Evolutionary conservation across 192 early-diverging fungal genomes (phyloP).

Genomic region (Podochytrium sp.): DNA sequence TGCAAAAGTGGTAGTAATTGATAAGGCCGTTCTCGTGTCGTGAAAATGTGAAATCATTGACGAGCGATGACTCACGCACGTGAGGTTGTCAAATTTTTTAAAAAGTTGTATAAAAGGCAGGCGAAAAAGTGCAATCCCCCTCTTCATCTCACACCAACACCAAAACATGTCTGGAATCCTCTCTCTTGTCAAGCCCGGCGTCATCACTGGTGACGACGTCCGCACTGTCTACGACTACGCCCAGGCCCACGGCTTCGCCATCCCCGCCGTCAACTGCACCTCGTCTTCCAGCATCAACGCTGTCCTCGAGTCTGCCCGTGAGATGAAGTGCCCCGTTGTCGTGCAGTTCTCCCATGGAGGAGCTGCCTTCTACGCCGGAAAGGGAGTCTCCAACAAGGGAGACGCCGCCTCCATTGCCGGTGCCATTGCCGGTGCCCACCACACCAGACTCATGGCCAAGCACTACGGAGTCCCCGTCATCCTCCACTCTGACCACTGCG

Average conservation of each 20-base stretch:
- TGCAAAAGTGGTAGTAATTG: no score
- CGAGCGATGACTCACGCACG: no score
- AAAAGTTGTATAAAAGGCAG: no score
- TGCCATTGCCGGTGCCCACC: conserved; percentile 88
- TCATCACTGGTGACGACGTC: conserved; percentile 92
- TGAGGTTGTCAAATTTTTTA: no score
- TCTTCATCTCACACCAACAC: no score
- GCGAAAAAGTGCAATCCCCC: no score
- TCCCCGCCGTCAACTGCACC: conserved; percentile 97
- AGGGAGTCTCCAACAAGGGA: conserved; percentile 86
- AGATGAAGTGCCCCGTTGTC: conserved; percentile 89
- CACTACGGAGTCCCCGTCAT: conserved; percentile 59
- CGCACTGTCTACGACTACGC: conserved; percentile 62
- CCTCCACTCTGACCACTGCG: conserved; percentile 93
- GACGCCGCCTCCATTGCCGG: conserved; percentile 90
- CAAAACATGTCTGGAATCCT: conserved; percentile 74
- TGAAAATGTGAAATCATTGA: no score
- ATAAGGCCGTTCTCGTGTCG: no score
- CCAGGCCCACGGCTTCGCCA: conserved; percentile 83
- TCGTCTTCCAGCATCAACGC: conserved; percentile 92
- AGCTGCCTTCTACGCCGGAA: conserved; percentile 89
- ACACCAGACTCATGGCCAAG: conserved; percentile 79
- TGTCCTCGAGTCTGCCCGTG: conserved; percentile 91
- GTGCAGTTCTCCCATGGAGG: conserved; percentile 97
- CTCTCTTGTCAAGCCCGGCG: conserved; percentile 85